Percentiles rank a stretch among this genome's conserved stretches.
phyloP scores from a whole-genome alignment of 148 eudicot species.

The Vaccinium myrtillus region DNA sequence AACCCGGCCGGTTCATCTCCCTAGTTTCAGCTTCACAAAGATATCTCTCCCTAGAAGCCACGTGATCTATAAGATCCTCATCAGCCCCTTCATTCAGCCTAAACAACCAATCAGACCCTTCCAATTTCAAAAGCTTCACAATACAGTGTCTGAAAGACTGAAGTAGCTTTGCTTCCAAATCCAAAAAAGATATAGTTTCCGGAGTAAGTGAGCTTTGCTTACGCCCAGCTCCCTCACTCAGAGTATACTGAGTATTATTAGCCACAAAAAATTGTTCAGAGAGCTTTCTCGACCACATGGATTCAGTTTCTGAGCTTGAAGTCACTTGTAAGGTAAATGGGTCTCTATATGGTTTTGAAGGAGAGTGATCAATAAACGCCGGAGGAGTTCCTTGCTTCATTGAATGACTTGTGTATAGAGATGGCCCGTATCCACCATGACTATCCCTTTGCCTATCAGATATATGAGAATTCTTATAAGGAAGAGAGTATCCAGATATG shows the following conservation, averaged over 20 bases:
- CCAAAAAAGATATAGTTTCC: constrained; percentile 49
- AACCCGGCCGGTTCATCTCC: constrained; percentile 40
- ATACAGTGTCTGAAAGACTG: constrained; percentile 78
- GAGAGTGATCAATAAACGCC: constrained; percentile 57
- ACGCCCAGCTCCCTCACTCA: constrained; percentile 28
- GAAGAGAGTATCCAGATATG: constrained; percentile 65
- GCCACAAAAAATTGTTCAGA: constrained; percentile 82
- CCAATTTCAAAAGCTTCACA: constrained; percentile 77
- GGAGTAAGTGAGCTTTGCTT: constrained; percentile 28
- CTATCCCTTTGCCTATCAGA: constrained; percentile 44
- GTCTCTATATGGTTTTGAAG: constrained; percentile 51
- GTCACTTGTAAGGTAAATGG: constrained; percentile 40
- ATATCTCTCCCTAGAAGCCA: constrained; percentile 82
- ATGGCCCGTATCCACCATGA: constrained; percentile 40
- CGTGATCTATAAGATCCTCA: constrained; percentile 81
- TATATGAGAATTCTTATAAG: constrained; percentile 37
- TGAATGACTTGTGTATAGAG: constrained; percentile 40
- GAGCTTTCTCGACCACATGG: constrained; percentile 74
- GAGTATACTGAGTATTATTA: constrained; percentile 27
- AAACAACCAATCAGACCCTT: constrained; percentile 94
- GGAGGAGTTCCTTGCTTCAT: constrained; percentile 46
- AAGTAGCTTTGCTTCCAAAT: constrained; percentile 67
- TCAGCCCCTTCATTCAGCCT: constrained; percentile 83
- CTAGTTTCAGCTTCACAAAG: constrained; percentile 71
- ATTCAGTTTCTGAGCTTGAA: constrained; percentile 49